Base-by-base conservation (phyloP, 257 asterid species). In the Solanum etuberosum region DNA sequence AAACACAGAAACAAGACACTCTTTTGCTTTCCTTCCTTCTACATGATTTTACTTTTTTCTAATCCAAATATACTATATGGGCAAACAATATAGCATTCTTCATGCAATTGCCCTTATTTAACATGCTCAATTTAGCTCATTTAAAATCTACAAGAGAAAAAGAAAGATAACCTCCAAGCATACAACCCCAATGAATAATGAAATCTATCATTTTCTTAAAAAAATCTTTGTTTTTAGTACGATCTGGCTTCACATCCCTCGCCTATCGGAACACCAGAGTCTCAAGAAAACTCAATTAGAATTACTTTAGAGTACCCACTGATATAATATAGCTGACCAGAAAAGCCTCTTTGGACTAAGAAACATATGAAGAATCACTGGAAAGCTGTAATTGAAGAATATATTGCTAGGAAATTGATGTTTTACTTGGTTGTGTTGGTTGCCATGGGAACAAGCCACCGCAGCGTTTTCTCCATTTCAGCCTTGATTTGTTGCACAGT, bases 391-490 rank as follows among this genome's bases (percentile, higher is more conserved):
- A 78, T 48, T 18, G 43, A 48, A 46, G 35, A 81, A 81, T 18
- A 46, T 9, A 81, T 81, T 48, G 3, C 40, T 76, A 67, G 74
- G 61, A 31, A 85, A 38, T 31, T 63, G 57, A 82, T 57, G 78
- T 78, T 89, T 90, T 95, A 97, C 99, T 97, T 97, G 87, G 99
- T 94, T 48, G 99, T 97, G 89, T 94, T 94, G 89, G 97, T 93
- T 31, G 99, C 99, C 95, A 94, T 92, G 4, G 98, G 98, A 72
- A 94, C 98, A 74, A 97, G 96, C 98, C 99, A 97, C 77, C 91
- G 94, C 90, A 97, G 89, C 15, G 98, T 97, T 92, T 94, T 94
- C 93, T 97, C 99, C 99, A 97, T 94, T 90, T 97, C 98, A 40
- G 93, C 93, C 93, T 94, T 97, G 90, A 95, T 94, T 90, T 93